Conservation (phyloP, 805 yeast genomes). For the Kuraishia hungarica region DNA sequence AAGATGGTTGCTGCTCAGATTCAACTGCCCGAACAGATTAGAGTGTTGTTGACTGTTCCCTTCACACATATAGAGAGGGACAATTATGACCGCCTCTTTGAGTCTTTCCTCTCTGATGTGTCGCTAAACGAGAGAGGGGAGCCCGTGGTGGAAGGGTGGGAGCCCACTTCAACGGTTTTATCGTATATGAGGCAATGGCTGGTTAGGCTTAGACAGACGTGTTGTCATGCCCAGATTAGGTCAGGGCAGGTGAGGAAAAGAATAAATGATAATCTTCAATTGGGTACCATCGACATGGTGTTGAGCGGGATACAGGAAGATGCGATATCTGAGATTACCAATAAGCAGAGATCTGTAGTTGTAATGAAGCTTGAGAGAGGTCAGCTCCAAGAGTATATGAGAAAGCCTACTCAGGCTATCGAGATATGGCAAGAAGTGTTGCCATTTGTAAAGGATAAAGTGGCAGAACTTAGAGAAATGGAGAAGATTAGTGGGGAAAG, state of each 20-base stretch:
- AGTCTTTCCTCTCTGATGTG: conserved; percentile 49
- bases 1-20: conserved; percentile 74
- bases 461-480: conserved; percentile 7
- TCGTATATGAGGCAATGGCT: conserved; percentile 62
- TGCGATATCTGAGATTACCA: conserved; percentile 39
- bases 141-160: conserved; percentile 41
- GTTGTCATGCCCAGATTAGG: conserved; percentile 63
- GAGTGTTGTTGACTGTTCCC: conserved; percentile 62
- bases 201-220: conserved; percentile 59
- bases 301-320: conserved; percentile 53
- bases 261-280: conserved; percentile 11
- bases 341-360: conserved; percentile 39
- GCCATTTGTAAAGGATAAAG: conserved; percentile 18
- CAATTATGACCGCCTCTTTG: conserved; percentile 59
- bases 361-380: conserved; percentile 50
- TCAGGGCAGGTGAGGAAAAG: conserved; percentile 1
- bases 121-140: conserved; percentile 43
- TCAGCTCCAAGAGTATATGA: conserved; percentile 52
- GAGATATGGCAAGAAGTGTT: conserved; percentile 33
- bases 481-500: conserved; percentile 3
- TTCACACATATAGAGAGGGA: conserved; percentile 81
- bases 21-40: conserved; percentile 66
- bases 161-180: conserved; percentile 31
- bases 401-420: conserved; percentile 44
- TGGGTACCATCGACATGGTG: conserved; percentile 58